Conservation (phyloP, 2,329 filamentous ascomycete species). For the Phialophora expanda region DNA sequence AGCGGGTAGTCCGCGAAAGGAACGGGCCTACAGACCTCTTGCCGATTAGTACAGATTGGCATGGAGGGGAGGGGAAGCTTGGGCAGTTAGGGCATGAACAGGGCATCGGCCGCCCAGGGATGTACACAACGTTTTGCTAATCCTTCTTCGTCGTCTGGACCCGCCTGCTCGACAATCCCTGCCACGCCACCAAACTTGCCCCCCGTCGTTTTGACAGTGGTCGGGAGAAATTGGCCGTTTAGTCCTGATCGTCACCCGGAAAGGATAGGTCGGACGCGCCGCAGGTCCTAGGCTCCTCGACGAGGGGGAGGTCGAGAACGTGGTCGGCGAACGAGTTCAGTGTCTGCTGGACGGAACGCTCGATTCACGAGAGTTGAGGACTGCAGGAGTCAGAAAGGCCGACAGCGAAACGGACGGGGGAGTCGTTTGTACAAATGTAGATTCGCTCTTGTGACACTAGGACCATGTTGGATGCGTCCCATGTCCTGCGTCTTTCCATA, state of each 20-base stretch:
- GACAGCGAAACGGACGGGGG: constrained; percentile 17
- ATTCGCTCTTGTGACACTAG: constrained; percentile 15
- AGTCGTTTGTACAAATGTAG: constrained; percentile 29
- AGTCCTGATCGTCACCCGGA: constrained; percentile 26
- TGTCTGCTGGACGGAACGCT: neutral
- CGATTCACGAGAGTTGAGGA: constrained; percentile 1
- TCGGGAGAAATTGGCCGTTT: constrained; percentile 30
- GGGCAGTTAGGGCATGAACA: constrained; percentile 20
- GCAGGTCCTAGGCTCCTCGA: constrained; percentile 12
- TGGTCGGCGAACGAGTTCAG: neutral
- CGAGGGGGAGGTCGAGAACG: constrained; percentile 13
- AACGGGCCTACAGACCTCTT: constrained; percentile 32
- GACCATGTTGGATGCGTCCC: constrained; percentile 8
- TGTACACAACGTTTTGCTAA: constrained; percentile 24
- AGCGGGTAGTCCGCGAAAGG: constrained; percentile 32
- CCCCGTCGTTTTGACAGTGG: constrained; percentile 11
- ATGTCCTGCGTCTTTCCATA: constrained; percentile 13
- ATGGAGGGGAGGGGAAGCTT: constrained; percentile 17
- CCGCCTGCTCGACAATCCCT: constrained; percentile 26
- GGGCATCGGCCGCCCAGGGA: constrained; percentile 23
- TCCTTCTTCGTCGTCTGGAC: constrained; percentile 28
- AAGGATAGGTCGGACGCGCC: constrained; percentile 8
- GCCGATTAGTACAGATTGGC: constrained; percentile 20
- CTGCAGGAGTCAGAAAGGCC: constrained; percentile 9
- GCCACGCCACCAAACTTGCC: constrained; percentile 24